Conservation (phyloP, 352 stramenopile genomes). For the Aphanomyces astaci region DNA sequence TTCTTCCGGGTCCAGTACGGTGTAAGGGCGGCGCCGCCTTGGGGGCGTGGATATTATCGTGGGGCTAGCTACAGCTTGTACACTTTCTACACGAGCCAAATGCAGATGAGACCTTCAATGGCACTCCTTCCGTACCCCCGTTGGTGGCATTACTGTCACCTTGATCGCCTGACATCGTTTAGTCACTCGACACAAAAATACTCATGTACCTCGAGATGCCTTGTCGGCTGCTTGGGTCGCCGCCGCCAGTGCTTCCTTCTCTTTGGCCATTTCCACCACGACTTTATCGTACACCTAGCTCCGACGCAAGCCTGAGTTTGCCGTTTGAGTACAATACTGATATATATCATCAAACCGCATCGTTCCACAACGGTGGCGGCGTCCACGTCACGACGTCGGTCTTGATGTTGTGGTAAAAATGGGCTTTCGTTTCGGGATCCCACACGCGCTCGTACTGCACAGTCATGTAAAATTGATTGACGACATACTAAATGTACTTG, state of each 20-base stretch:
- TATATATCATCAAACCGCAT: conserved; percentile 32
- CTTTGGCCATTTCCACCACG: neutral
- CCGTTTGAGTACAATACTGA: conserved; percentile 29
- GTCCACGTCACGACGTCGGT: conserved; percentile 60
- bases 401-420: conserved; percentile 74
- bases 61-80: too few relatives aligned
- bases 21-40: conserved; percentile 35
- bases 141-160: too few relatives aligned
- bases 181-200: too few relatives aligned
- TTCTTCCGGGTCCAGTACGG: conserved; percentile 39
- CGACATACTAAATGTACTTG: too few relatives aligned
- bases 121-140: too few relatives aligned
- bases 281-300: conserved; percentile 18
- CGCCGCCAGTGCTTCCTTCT: neutral
- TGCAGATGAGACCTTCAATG: too few relatives aligned
- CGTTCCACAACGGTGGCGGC: conserved; percentile 41
- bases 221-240: too few relatives aligned
- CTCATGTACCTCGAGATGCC: too few relatives aligned
- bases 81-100: too few relatives aligned
- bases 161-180: too few relatives aligned
- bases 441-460: conserved; percentile 67
- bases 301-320: too few relatives aligned
- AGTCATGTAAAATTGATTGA: too few relatives aligned
- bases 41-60: neutral
- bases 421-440: conserved; percentile 48